Evolutionary conservation across 2,329 filamentous ascomycete genomes (phyloP), one percentile per base, ranked within the genome.

Genomic region (Aspergillus latus): DNA sequence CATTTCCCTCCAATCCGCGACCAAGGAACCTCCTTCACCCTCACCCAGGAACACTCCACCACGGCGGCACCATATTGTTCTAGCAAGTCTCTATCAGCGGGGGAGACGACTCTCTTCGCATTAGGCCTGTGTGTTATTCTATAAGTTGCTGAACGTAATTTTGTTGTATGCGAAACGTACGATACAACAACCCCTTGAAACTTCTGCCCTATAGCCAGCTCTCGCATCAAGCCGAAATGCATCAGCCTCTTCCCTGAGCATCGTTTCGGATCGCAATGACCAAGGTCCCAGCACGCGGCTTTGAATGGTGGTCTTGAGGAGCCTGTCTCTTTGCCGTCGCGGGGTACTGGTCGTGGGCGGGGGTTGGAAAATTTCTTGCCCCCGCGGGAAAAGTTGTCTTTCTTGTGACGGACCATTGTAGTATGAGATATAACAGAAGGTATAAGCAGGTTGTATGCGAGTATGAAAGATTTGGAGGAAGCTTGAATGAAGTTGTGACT

Each of bases 181-280:
- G 90, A 96, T 70, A 99, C 90, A 68, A 99, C 89, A 62, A 99
- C 89, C 57, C 94, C 94, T 36, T 87, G 84, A 72, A 94, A 92
- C 65, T 93, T 92, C 75, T 97, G 92, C 52, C 94, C 94, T 54
- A 97, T 82, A 67, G 93, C 86, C 52, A 99, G 82, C 68, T 96
- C 90, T 64, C 94, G 88, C 91, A 99, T 97, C 68, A 97, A 80
- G 2, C 93, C 93, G 54, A 95, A 84, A 62, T 88, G 87, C 83
- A 99, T 96, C 36, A 99, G 83, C 61, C 90, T 87, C 79, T 99
- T 99, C 32, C 94, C 94, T 0, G 92, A 97, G 76, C 94, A 99
- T 65, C 93, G 83, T 75, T 97, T 97, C 7, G 93, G 91, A 70
- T 99, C 94, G 79, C 94, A 99, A 78, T 99, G 94, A 60, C 92